These are phyloP conservation scores for Ophiosphaerella herpotricha DNA, from an alignment of 2,329 filamentous ascomycete species.

Conservation along the genomic window DNA sequence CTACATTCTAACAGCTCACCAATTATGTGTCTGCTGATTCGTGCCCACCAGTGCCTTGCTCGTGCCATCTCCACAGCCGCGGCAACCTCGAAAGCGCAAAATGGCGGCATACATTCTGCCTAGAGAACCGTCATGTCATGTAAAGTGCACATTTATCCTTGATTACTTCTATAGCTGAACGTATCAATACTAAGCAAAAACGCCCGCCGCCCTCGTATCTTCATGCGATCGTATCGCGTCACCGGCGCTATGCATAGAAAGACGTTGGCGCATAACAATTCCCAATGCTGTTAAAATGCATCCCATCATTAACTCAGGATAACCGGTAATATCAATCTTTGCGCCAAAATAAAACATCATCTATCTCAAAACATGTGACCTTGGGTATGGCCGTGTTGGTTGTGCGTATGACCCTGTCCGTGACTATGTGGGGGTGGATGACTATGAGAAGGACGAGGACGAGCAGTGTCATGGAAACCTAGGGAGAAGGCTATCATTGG, in stretches of 20 bases:
- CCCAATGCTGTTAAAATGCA: not conserved
- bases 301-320: not conserved
- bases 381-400: too few species aligned
- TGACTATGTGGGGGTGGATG: too few species aligned
- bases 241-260: slow-evolving; percentile 5
- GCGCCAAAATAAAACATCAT: not conserved
- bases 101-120: not conserved
- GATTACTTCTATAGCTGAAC: not conserved
- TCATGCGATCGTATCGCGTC: slow-evolving; percentile 1
- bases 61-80: slow-evolving; percentile 2
- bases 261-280: not conserved
- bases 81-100: not conserved
- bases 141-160: not conserved
- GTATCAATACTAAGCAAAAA: not conserved
- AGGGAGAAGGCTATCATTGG: too few species aligned
- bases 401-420: too few species aligned
- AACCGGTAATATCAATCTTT: too few species aligned
- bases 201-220: slow-evolving; percentile 1
- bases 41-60: slow-evolving; percentile 1
- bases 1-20: not conserved
- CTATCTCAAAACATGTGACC: too few species aligned
- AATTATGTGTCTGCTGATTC: not conserved
- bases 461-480: too few species aligned
- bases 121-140: too few species aligned
- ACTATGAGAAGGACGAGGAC: too few species aligned